Evolutionary conservation across 2,329 filamentous ascomycete species (phyloP), one percentile per base, ranked within the genome.

Genomic region (Colletotrichum orbiculare): DNA sequence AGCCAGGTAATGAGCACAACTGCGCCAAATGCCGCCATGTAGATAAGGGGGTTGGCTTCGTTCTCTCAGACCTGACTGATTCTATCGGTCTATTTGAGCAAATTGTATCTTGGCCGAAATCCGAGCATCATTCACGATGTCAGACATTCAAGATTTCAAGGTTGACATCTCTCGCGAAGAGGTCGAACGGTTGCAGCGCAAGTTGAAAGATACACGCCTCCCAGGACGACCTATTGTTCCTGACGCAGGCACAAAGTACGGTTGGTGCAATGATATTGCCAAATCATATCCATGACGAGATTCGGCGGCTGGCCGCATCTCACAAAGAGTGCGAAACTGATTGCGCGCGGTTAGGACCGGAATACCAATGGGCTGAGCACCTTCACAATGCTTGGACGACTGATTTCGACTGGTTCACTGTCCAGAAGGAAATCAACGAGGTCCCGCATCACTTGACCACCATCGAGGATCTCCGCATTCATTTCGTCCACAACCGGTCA

Each of bases 401-500:
- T 8, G 2, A 35, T n/a, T 69, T 66, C 47, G 59, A 70, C 54
- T 70, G 69, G 69, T 35, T 58, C 11, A 59, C 60, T 1, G 66
- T 55, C 8, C 69, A 70, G 37, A 35, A 46, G 3, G 35, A 54
- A 25, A 64, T 71, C 38, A 61, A 57, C 10, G 33, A 17, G 42
- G 65, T 56, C 33, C 55, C 61, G 6, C 67, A 71, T 17, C 68
- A 66, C 49, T 64, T 54, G 6, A 55, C 66, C n/a, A 62, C 55
- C 2, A 68, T 71, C n/a, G 67, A 70, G 15, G 69, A 68, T 2
- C 59, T 73, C 2, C 69, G 46, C 1, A 68, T 73, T 38, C 73
- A 74, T 35, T 74, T 73, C 38, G 60, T 71, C 7, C 69, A 74
- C 35, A 53, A 69, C 34, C 56, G 54, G 2, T 72, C 72, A 2